Base-by-base conservation (phyloP, 2,329 filamentous ascomycete genomes). In the Colletotrichum godetiae region DNA sequence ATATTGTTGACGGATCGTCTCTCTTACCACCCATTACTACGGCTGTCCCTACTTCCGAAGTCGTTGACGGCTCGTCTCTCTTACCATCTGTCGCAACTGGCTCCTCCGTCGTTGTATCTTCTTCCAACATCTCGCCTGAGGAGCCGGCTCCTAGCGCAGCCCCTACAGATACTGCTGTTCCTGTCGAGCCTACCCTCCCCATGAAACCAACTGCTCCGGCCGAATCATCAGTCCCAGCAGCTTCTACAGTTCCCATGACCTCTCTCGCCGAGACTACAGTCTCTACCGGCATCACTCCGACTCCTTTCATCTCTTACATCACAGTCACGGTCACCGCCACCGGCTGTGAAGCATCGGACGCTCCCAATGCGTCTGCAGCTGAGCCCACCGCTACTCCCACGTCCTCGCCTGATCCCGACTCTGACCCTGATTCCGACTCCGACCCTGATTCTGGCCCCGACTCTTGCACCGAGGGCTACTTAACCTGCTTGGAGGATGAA, bases 241-340 rank as follows among this genome's bases (percentile, higher is more conserved):
- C 59, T 19, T 31, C 66, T 1, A 56, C 22, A 3, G 35, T 46
- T 60, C 15, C 65, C 5, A 56, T 35, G 11, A 52, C 33, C 3
- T 33, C 27, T 6, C 37, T 61, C 5, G 10, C 10, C 3, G 27
- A 69, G 19, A 19, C 49, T 19, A 10, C 31, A 1, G 57, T 29
- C 2, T 46, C 27, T 3, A 72, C 58, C 6, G 7, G 31, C 15
- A 12, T 27, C 11, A 46, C 46, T 27, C 37, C 59, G 6, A 64
- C 59, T 4, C 33, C 46, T 13, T 29, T 35, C 0, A 31, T 58
- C 4, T 29, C 31, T 27, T 63, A 78, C 74, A 68, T 75, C 65
- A 77, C 72, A 49, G 75, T 76, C 52, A 72, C 77, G 3, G n/a
- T 66, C 11, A 72, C 69, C 1, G 69, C 64, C 11, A 72, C 65